phyloP scores from a whole-genome alignment of 257 asterid species.

The Linderniella brevidens region DNA sequence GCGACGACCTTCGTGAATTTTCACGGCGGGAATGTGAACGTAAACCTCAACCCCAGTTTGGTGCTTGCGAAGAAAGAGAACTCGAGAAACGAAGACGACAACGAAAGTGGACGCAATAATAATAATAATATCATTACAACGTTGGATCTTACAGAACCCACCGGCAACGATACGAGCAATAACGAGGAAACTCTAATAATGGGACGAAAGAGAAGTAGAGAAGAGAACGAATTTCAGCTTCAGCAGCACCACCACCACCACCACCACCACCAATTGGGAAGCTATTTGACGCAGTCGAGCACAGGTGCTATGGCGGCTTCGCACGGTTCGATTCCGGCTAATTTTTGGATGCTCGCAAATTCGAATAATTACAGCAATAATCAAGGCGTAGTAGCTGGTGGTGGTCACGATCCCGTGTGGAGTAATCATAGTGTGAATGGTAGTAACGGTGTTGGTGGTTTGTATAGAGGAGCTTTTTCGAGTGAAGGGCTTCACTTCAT shows the following conservation, averaged over 20 bases:
- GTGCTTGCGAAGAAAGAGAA: conserved; percentile 45
- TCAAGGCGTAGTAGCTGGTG: conserved; percentile 51
- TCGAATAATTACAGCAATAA: conserved; percentile 10
- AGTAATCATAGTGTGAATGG: conserved; percentile 43
- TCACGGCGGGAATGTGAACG: too few relatives aligned
- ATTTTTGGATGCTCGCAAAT: conserved; percentile 87
- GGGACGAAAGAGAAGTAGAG: conserved; percentile 45
- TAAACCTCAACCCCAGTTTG: conserved; percentile 29
- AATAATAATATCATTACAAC: too few relatives aligned
- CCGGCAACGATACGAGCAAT: conserved; percentile 16
- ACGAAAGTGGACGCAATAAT: too few relatives aligned
- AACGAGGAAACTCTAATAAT: conserved; percentile 36
- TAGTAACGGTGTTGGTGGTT: conserved; percentile 31
- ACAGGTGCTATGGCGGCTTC: conserved; percentile 52
- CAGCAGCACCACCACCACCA: conserved; percentile 6
- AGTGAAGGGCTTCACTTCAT: conserved; percentile 77
- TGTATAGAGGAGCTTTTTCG: conserved; percentile 60
- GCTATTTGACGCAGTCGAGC: conserved; percentile 53
- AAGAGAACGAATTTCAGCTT: conserved; percentile 20
- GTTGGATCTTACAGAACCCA: too few relatives aligned
- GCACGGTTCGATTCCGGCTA: conserved; percentile 68
- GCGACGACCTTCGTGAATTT: conserved; percentile 6
- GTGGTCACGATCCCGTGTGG: conserved; percentile 25
- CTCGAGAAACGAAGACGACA: too few relatives aligned
- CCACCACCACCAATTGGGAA: conserved; percentile 60